A percentile compares a stretch with the other conserved stretches of the same genome.
Evolutionary conservation across 495 filamentous ascomycete species (phyloP).

Genomic region (Entonaema liquescens): DNA sequence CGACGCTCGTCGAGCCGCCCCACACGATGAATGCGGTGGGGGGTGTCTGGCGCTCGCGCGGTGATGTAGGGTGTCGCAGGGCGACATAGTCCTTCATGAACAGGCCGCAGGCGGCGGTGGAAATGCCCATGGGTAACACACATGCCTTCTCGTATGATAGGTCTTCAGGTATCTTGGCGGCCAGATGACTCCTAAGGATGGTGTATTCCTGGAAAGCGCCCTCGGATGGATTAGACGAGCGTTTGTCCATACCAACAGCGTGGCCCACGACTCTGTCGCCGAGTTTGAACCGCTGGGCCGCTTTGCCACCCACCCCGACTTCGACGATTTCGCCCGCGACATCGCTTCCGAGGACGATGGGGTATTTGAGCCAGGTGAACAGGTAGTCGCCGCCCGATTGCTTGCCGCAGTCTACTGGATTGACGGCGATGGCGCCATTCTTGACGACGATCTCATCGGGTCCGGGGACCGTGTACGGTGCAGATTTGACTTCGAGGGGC

Average conservation of each 20-base stretch:
- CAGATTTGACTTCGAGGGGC: conserved; percentile 44
- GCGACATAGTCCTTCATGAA: conserved; percentile 48
- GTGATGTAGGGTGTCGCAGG: conserved; percentile 50
- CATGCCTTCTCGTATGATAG: conserved; percentile 51
- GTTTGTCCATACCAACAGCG: conserved; percentile 24
- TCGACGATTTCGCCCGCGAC: conserved; percentile 61
- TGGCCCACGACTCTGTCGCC: conserved; percentile 56
- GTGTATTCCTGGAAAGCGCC: conserved; percentile 52
- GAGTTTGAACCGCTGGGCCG: conserved; percentile 51
- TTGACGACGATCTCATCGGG: conserved; percentile 50
- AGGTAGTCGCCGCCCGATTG: conserved; percentile 43
- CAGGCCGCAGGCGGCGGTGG: conserved; percentile 55
- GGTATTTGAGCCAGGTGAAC: conserved; percentile 47
- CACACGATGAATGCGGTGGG: conserved; percentile 4
- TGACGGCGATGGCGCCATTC: conserved; percentile 50
- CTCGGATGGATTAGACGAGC: conserved; percentile 13
- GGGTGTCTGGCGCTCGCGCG: background rate
- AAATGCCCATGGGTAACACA: conserved; percentile 57
- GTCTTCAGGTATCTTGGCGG: conserved; percentile 50
- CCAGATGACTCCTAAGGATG: conserved; percentile 40
- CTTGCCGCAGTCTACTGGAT: conserved; percentile 57
- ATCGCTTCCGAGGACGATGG: conserved; percentile 60
- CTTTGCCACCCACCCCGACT: conserved; percentile 47
- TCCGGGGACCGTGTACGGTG: conserved; percentile 39
- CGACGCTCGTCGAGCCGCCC: conserved; percentile 60